A percentile compares a stretch with the other conserved stretches of the same genome.
These are phyloP conservation scores for Anthoceros angustus DNA, from an alignment of 225 moss, liverwort and hornwort species.

Conservation along the genomic window DNA sequence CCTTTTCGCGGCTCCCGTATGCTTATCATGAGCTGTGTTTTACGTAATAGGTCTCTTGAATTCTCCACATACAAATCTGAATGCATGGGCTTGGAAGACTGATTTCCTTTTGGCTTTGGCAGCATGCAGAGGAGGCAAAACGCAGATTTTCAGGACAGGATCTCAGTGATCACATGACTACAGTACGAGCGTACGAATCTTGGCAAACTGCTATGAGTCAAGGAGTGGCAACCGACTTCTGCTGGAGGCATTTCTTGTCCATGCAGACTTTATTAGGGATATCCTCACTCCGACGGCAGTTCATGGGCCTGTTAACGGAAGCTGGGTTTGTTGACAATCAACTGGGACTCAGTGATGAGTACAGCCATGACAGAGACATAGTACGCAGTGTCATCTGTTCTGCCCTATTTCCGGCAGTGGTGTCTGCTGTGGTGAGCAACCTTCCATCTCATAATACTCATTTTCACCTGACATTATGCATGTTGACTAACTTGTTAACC, in stretches of 20 bases:
- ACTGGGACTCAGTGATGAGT: constrained; percentile 41
- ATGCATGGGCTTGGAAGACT: too few relatives aligned
- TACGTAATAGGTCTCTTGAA: background rate
- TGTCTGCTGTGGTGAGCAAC: constrained; percentile 56
- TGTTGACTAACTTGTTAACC: background rate
- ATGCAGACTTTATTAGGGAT: constrained; percentile 82
- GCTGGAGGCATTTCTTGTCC: constrained; percentile 92
- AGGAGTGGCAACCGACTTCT: constrained; percentile 51
- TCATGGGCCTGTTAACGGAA: constrained; percentile 43
- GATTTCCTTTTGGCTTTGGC: background rate
- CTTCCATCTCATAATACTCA: constrained; percentile 12
- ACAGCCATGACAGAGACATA: constrained; percentile 56
- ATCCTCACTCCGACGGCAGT: constrained; percentile 72
- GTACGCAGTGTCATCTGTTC: constrained; percentile 91
- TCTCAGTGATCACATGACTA: constrained; percentile 77
- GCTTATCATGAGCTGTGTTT: background rate
- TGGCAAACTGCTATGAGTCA: constrained; percentile 58
- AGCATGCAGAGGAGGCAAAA: constrained; percentile 49
- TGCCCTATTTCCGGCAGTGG: constrained; percentile 90
- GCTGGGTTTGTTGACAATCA: constrained; percentile 64
- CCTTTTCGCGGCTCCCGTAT: background rate
- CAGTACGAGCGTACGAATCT: constrained; percentile 83
- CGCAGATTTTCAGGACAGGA: constrained; percentile 58
- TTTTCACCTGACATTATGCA: background rate
- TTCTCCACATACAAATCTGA: too few relatives aligned